phyloP scores from a whole-genome alignment of 805 yeast species.

The Maudiozyma turicensis region DNA sequence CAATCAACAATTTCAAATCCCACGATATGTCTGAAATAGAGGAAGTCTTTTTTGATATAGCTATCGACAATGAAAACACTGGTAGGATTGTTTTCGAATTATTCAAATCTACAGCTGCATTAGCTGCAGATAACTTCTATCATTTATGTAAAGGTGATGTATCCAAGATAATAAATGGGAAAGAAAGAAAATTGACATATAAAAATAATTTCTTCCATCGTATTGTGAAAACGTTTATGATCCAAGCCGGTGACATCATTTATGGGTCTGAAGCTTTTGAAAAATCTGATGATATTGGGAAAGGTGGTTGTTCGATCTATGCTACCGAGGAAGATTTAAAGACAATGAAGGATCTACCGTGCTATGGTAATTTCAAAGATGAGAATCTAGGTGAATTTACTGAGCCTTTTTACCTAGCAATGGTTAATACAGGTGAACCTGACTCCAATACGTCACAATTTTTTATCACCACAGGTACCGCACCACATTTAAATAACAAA shows the following conservation, averaged over 20 bases:
- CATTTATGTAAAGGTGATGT: conserved; percentile 35
- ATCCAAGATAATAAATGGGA: conserved; percentile 12
- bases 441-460: conserved; percentile 56
- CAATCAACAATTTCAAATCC: too few species aligned
- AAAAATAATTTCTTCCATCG: conserved; percentile 47
- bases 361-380: conserved; percentile 39
- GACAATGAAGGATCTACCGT: conserved; percentile 10
- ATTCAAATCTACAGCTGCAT: conserved; percentile 42
- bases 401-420: conserved; percentile 44
- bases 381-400: conserved; percentile 42
- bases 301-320: conserved; percentile 40
- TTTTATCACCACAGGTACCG: conserved; percentile 58
- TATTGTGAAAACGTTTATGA: conserved; percentile 56
- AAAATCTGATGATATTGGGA: conserved; percentile 27
- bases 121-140: conserved; percentile 42
- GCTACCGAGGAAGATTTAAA: conserved; percentile 19
- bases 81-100: conserved; percentile 61
- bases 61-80: conserved; percentile 31
- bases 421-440: conserved; percentile 49
- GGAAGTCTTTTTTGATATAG: conserved; percentile 41
- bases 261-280: conserved; percentile 29
- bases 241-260: conserved; percentile 57
- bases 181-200: conserved; percentile 25
- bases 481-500: conserved; percentile 66
- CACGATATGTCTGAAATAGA: neutral